phyloP scores from a whole-genome alignment of 306 rosid species.

The peach (Prunus persica) region DNA sequence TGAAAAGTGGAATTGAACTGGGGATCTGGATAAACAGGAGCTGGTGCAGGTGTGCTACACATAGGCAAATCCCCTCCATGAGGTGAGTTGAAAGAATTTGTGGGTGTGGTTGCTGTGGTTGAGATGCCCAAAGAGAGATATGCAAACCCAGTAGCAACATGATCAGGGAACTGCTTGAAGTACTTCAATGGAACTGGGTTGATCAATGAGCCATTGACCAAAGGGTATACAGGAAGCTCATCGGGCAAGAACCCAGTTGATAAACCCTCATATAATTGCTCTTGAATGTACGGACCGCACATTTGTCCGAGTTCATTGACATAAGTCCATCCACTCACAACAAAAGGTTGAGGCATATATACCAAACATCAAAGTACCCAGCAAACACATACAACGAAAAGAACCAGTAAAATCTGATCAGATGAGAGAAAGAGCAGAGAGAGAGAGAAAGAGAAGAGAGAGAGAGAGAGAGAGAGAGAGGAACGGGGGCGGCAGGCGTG shows the following conservation, averaged over 20 bases:
- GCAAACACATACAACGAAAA: neutral
- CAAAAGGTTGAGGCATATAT: conserved; percentile 39
- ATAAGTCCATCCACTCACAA: conserved; percentile 95
- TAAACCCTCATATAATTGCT: conserved; percentile 81
- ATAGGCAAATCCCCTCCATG: conserved; percentile 28
- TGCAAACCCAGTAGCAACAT: conserved; percentile 79
- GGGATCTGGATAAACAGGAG: conserved; percentile 25
- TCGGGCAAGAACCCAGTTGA: conserved; percentile 86
- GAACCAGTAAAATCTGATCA: neutral
- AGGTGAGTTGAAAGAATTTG: conserved; percentile 33
- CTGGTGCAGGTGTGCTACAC: conserved; percentile 22
- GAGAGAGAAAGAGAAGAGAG: neutral
- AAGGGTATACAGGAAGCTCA: conserved; percentile 88
- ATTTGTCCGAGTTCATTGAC: conserved; percentile 81
- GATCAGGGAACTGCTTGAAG: conserved; percentile 89
- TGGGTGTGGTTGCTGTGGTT: conserved; percentile 26
- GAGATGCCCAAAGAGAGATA: conserved; percentile 46
- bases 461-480: neutral
- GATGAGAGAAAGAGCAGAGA: neutral
- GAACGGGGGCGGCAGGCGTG: neutral
- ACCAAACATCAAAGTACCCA: neutral
- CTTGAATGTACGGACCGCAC: conserved; percentile 95
- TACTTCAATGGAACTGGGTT: conserved; percentile 85
- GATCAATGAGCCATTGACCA: conserved; percentile 57
- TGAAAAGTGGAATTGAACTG: conserved; percentile 32